A percentile compares a stretch with the other conserved stretches of the same genome.
Evolutionary conservation across 352 stramenopile species (phyloP).

Genomic region (Phytophthora tentaculata): DNA sequence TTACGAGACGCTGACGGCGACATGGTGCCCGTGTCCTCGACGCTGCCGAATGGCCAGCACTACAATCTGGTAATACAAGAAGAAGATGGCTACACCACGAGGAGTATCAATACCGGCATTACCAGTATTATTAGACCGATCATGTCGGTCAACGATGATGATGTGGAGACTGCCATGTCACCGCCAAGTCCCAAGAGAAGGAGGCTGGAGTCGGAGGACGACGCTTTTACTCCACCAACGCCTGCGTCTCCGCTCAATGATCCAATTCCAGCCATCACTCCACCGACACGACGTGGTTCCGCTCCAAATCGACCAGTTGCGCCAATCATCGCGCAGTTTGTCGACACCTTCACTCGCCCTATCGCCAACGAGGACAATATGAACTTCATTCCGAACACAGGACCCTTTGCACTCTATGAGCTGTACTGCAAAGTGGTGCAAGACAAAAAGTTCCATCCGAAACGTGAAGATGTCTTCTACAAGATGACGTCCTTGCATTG

Average conservation of each 20-base stretch:
- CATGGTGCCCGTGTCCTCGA: slow-evolving; percentile 46
- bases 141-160: slow-evolving; percentile 11
- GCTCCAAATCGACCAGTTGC: slow-evolving; percentile 28
- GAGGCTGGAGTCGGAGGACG: slow-evolving; percentile 18
- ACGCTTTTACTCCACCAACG: not conserved
- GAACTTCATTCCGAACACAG: slow-evolving; percentile 60
- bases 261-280: no score
- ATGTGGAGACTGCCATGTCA: slow-evolving; percentile 10
- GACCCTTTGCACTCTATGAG: slow-evolving; percentile 51
- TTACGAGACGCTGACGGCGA: slow-evolving; percentile 54
- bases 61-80: slow-evolving; percentile 41
- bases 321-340: slow-evolving; percentile 49
- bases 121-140: slow-evolving; percentile 9
- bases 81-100: not conserved
- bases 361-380: slow-evolving; percentile 68
- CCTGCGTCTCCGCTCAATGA: slow-evolving; percentile 3
- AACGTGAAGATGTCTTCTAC: slow-evolving; percentile 61
- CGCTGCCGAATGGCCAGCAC: slow-evolving; percentile 39
- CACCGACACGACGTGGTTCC: not conserved
- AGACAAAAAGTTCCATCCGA: slow-evolving; percentile 46
- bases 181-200: slow-evolving; percentile 23
- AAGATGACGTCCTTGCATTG: slow-evolving; percentile 68
- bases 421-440: slow-evolving; percentile 50
- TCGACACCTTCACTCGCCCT: slow-evolving; percentile 55
- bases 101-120: not conserved